These are phyloP conservation scores for Rhinocladiella similis DNA, from an alignment of 2,329 filamentous ascomycete species.

Conservation along the genomic window DNA sequence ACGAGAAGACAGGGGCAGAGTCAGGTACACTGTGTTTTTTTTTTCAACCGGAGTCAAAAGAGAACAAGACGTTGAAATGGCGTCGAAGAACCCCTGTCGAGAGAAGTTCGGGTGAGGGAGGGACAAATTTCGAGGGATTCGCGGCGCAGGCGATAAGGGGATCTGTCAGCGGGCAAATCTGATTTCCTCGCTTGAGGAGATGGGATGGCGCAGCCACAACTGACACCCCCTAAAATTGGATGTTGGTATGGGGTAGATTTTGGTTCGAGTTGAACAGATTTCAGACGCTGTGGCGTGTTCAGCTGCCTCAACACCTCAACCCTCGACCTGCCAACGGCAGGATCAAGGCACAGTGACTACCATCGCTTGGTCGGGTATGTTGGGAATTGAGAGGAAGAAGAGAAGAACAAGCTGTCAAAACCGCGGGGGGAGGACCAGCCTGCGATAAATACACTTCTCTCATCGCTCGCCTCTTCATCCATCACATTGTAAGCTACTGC, in stretches of 20 bases:
- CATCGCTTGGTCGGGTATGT: conserved; percentile 16
- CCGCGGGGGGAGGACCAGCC: conserved; percentile 1
- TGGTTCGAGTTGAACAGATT: neutral
- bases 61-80: neutral
- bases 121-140: neutral
- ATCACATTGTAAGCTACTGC: conserved; percentile 19
- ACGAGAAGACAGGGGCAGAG: neutral
- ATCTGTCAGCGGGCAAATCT: conserved; percentile 4
- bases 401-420: conserved; percentile 8
- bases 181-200: conserved; percentile 6
- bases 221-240: conserved; percentile 4
- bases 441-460: conserved; percentile 22
- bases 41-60: neutral
- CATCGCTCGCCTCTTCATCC: neutral
- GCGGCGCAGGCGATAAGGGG: neutral
- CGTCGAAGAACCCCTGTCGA: neutral
- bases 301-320: neutral
- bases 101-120: neutral
- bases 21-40: neutral
- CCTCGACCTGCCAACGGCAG: conserved; percentile 25
- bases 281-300: neutral
- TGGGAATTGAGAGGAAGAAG: conserved; percentile 11
- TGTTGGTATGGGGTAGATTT: neutral
- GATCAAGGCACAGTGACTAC: conserved; percentile 23
- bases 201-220: conserved; percentile 4